Conservation (phyloP, 495 filamentous ascomycete species). For the Lasiosphaeris hirsuta region DNA sequence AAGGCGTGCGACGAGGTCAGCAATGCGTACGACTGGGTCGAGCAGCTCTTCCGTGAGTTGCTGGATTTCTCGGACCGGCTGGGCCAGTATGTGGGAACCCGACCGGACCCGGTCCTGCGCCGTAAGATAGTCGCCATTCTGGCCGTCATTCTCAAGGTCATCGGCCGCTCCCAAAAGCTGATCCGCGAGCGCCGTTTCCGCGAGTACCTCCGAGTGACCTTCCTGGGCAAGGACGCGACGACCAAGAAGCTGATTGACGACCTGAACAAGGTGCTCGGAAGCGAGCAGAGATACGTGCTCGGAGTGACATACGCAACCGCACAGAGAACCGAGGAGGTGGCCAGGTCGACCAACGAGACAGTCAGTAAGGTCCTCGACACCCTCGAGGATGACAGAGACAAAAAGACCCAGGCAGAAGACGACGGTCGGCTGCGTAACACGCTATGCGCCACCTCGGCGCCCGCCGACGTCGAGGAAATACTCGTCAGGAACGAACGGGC, state of each 20-base stretch:
- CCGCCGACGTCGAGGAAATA: conserved; percentile 4
- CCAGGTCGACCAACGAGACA: conserved; percentile 1
- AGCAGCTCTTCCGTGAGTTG: conserved; percentile 16
- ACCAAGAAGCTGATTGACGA: conserved; percentile 13
- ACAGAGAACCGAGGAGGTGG: conserved; percentile 5
- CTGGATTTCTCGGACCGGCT: conserved; percentile 13
- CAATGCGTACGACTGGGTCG: conserved; percentile 16
- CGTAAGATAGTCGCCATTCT: conserved; percentile 10
- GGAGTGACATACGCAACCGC: conserved; percentile 10
- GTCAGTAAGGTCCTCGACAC: not conserved
- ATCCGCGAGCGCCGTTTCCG: conserved; percentile 5
- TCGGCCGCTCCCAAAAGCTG: conserved; percentile 5
- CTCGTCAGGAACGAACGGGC: conserved; percentile 5
- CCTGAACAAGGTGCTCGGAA: conserved; percentile 10
- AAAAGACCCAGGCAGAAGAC: not conserved
- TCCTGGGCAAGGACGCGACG: conserved; percentile 9
- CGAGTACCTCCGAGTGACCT: conserved; percentile 11
- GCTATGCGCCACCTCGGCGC: conserved; percentile 5
- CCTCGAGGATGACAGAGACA: not conserved
- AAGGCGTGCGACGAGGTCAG: conserved; percentile 13
- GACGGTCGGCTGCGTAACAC: not conserved
- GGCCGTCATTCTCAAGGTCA: conserved; percentile 8
- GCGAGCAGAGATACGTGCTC: conserved; percentile 13
- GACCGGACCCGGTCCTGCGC: not conserved
- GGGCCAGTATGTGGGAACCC: not conserved